These are phyloP conservation scores for Zygoascus flipseniorum DNA, from an alignment of 805 yeast species.

Conservation along the genomic window DNA sequence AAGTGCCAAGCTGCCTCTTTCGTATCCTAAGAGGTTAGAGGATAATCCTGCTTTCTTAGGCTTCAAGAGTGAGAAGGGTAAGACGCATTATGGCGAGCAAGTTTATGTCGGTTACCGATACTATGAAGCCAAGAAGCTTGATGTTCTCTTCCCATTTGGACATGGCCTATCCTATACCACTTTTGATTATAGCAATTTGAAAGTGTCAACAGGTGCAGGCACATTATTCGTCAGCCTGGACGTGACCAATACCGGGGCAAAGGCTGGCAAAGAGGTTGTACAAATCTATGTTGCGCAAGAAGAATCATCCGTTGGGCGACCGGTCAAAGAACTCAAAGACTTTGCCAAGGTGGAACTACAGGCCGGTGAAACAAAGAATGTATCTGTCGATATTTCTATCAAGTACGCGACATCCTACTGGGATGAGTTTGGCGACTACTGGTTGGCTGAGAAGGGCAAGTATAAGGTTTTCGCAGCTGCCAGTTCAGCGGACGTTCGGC, in stretches of 20 bases:
- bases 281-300: slow-evolving; percentile 41
- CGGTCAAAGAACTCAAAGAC: slow-evolving; percentile 52
- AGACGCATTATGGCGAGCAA: slow-evolving; percentile 56
- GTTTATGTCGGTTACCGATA: slow-evolving; percentile 55
- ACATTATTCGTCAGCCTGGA: slow-evolving; percentile 1
- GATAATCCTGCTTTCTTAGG: slow-evolving; percentile 52
- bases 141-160: slow-evolving; percentile 54
- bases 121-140: slow-evolving; percentile 44
- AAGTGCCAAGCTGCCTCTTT: slow-evolving; percentile 47
- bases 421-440: slow-evolving; percentile 39
- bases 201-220: not conserved
- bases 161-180: slow-evolving; percentile 53
- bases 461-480: slow-evolving; percentile 32
- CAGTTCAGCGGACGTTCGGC: slow-evolving; percentile 10
- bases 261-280: slow-evolving; percentile 45
- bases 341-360: slow-evolving; percentile 41
- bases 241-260: slow-evolving; percentile 41
- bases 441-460: slow-evolving; percentile 45
- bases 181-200: slow-evolving; percentile 30
- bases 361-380: slow-evolving; percentile 37
- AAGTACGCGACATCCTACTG: slow-evolving; percentile 49
- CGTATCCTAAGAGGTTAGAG: slow-evolving; percentile 44
- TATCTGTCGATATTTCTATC: slow-evolving; percentile 32
- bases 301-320: slow-evolving; percentile 39
- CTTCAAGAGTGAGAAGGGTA: slow-evolving; percentile 43